Base-by-base conservation (phyloP, 768 basidiomycete species). In the Clitopilus hobsonii region DNA sequence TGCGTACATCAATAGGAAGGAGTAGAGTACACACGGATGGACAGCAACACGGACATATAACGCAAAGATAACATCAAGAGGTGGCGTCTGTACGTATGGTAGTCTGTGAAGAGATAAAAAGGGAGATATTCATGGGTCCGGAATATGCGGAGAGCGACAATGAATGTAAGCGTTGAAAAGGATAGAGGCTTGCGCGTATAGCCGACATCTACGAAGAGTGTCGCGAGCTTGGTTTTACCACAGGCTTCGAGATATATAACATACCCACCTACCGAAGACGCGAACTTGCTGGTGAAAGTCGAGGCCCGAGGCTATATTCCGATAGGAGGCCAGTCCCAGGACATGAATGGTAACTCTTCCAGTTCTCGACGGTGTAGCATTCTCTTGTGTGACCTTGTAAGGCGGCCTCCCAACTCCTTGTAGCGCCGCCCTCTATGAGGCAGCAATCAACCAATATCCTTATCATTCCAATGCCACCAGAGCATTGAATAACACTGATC, bases 291-390 rank as follows among this genome's bases (percentile, higher is more conserved):
- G 64, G 27, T 70, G 67, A 60, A 87, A 89, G 61, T 78, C 80
- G 62, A 73, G 76, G 20, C 90, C 89, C n/a, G n/a, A n/a, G n/a
- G n/a, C n/a, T n/a, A 63, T 83, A 91, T 61, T 90, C 85, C n/a
- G n/a, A n/a, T n/a, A n/a, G n/a, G n/a, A n/a, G n/a, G 64, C 89
- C 88, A 2, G 89, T 91, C 71, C 91, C 89, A 14, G 89, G 89
- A 63, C 86, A 87, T 65, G 0, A 86, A n/a, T n/a, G 88, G 68
- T 83, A 90, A 6, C 86, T 76, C 48, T 76, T 81, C 73, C 79
- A 89, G 73, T 91, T 91, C 69, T 87, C 88, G 49, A 91, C 89
- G 2, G 75, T 79, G 63, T 81, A 78, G 89, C 89, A 91, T 60
- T 88, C 81, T 55, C 75, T 63, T 18, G 82, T 86, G 58, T 90